phyloP scores from a whole-genome alignment of 2,329 filamentous ascomycete species.

The Phialophora macrospora region DNA sequence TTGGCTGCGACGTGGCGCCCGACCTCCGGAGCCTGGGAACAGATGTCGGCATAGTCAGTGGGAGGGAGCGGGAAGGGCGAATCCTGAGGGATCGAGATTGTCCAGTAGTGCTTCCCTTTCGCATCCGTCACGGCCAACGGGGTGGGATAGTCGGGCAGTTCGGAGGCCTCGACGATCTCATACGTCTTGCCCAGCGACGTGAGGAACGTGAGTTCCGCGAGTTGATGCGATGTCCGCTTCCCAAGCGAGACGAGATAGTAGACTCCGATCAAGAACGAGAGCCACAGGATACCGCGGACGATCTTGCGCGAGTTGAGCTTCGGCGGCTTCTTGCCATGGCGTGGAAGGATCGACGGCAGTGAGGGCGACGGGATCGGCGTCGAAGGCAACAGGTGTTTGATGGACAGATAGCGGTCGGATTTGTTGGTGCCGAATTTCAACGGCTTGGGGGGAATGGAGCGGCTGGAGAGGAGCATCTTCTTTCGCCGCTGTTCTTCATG shows the following conservation, averaged over 20 bases:
- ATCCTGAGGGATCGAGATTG: constrained; percentile 74
- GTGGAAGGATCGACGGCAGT: constrained; percentile 69
- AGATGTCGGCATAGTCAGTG: constrained; percentile 71
- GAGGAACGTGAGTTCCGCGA: constrained; percentile 43
- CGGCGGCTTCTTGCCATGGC: constrained; percentile 65
- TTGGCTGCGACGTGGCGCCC: constrained; percentile 62
- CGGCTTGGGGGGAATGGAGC: constrained; percentile 41
- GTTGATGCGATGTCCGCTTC: constrained; percentile 40
- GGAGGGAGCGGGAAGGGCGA: constrained; percentile 69
- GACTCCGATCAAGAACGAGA: constrained; percentile 57
- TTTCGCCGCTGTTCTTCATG: constrained; percentile 28
- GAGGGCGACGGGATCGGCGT: constrained; percentile 73
- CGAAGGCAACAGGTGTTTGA: constrained; percentile 50
- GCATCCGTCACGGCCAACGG: constrained; percentile 72
- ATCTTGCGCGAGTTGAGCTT: constrained; percentile 64
- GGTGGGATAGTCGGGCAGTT: constrained; percentile 71
- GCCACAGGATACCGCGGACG: constrained; percentile 61
- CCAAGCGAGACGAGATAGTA: constrained; percentile 51
- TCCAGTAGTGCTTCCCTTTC: constrained; percentile 73
- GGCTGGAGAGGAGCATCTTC: constrained; percentile 45
- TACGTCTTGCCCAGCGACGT: constrained; percentile 56
- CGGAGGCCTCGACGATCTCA: constrained; percentile 68
- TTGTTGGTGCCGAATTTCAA: constrained; percentile 25
- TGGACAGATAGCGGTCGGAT: constrained; percentile 28
- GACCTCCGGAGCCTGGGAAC: constrained; percentile 68